Conservation (phyloP, 768 basidiomycete genomes). For the Leccinum pellstonianum region DNA sequence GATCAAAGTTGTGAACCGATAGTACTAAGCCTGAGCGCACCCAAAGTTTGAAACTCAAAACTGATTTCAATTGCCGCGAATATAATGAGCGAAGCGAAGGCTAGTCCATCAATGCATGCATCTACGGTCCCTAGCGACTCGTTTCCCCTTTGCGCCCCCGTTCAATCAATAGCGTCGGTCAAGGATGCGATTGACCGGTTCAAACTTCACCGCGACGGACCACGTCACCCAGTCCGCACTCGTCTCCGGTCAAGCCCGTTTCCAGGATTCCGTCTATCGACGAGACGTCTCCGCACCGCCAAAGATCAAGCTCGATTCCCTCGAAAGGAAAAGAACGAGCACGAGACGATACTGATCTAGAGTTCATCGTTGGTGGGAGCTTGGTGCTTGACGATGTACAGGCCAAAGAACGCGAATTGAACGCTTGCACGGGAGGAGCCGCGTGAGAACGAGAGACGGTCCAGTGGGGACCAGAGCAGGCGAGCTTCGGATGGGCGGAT, state of each 20-base stretch:
- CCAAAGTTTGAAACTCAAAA: too few relatives aligned
- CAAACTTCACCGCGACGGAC: constrained; percentile 39
- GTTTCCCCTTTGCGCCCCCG: constrained; percentile 35
- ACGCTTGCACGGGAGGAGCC: constrained; percentile 55
- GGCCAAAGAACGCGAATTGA: constrained; percentile 64
- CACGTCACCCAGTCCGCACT: constrained; percentile 44
- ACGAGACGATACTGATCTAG: constrained; percentile 28
- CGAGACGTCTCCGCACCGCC: constrained; percentile 12
- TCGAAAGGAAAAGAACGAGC: constrained; percentile 50
- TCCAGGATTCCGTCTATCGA: constrained; percentile 28
- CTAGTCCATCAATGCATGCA: constrained; percentile 16
- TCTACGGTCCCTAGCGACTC: constrained; percentile 7
- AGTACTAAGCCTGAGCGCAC: too few relatives aligned
- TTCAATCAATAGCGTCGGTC: constrained; percentile 8
- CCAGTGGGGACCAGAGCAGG: constrained; percentile 37
- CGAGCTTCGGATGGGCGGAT: constrained; percentile 45
- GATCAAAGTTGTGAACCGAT: too few relatives aligned
- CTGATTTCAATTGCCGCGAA: too few relatives aligned
- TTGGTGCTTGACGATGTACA: constrained; percentile 48
- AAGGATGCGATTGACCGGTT: too few relatives aligned
- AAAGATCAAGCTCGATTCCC: constrained; percentile 7
- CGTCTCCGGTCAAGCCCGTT: constrained; percentile 31
- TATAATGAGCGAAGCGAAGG: constrained; percentile 1
- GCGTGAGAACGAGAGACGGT: constrained; percentile 40
- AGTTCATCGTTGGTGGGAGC: constrained; percentile 36